phyloP scores from a whole-genome alignment of 164 flowering plant species.

The Tinospora cordifolia region DNA sequence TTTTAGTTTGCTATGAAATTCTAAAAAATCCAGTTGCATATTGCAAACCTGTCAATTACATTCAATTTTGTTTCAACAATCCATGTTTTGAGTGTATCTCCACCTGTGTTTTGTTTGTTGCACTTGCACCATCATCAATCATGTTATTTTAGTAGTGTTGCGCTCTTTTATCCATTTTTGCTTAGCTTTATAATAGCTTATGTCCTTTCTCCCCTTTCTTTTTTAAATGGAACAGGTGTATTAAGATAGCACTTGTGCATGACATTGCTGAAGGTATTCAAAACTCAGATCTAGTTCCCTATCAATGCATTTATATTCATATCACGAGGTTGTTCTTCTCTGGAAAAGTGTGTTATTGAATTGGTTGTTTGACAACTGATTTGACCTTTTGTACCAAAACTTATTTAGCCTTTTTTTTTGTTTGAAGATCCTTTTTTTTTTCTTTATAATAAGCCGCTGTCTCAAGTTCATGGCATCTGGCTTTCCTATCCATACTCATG shows the following conservation, averaged over 20 bases:
- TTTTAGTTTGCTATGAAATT: background rate
- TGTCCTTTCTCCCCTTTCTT: conserved; percentile 1
- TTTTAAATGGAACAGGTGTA: conserved; percentile 54
- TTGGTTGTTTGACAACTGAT: background rate
- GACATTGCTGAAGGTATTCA: conserved; percentile 92
- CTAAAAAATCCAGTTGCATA: background rate
- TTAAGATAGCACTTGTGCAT: conserved; percentile 93
- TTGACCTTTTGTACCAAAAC: background rate
- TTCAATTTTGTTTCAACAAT: background rate
- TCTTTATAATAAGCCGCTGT: background rate
- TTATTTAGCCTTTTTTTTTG: background rate
- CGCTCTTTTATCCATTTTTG: background rate
- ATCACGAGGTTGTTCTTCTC: background rate
- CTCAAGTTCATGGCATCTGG: too few species aligned
- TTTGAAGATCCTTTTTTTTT: background rate
- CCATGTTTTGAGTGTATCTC: background rate
- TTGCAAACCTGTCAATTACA: background rate
- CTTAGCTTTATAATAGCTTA: background rate
- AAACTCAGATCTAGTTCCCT: background rate
- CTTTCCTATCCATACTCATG: background rate
- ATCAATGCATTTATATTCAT: background rate
- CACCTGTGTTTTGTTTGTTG: background rate
- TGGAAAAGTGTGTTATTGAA: background rate
- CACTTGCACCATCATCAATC: background rate
- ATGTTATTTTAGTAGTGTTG: background rate